Conservation (phyloP, 2,329 filamentous ascomycete genomes). For the Cryoendolithus antarcticus region DNA sequence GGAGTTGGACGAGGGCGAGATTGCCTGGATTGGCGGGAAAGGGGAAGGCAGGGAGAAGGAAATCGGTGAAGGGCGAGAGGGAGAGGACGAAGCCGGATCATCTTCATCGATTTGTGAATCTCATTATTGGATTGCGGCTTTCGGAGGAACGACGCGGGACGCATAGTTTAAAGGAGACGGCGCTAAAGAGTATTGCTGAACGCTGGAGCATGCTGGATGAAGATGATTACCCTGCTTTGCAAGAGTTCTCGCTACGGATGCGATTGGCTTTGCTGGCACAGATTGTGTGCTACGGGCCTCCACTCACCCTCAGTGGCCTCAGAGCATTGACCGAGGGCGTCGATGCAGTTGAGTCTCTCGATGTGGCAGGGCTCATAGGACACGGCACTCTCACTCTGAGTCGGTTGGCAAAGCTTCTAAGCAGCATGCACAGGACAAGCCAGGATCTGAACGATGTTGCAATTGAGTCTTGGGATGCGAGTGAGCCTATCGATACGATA, state of each 20-base stretch:
- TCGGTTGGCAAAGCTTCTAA: constrained; percentile 35
- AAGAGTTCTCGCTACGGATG: constrained; percentile 37
- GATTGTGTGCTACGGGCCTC: constrained; percentile 37
- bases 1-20: constrained; percentile 18
- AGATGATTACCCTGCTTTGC: constrained; percentile 44
- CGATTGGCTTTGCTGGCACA: constrained; percentile 46
- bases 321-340: constrained; percentile 38
- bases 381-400: constrained; percentile 33
- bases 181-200: constrained; percentile 41
- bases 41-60: constrained; percentile 5
- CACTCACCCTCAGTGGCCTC: constrained; percentile 33
- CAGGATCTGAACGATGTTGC: constrained; percentile 12
- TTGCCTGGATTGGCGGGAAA: constrained; percentile 6
- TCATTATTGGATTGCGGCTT: constrained; percentile 8
- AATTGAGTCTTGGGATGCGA: constrained; percentile 37
- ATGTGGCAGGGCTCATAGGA: constrained; percentile 40
- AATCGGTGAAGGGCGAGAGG: constrained; percentile 4
- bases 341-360: constrained; percentile 37
- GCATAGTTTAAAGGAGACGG: constrained; percentile 37
- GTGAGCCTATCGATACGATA: constrained; percentile 14
- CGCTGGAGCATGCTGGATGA: constrained; percentile 46
- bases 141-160: constrained; percentile 4
- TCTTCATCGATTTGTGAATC: constrained; percentile 14
- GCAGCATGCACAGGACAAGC: not conserved
- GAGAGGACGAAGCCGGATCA: constrained; percentile 15